Conservation (phyloP, 345 rosid species). For the Murraya koenigii region DNA sequence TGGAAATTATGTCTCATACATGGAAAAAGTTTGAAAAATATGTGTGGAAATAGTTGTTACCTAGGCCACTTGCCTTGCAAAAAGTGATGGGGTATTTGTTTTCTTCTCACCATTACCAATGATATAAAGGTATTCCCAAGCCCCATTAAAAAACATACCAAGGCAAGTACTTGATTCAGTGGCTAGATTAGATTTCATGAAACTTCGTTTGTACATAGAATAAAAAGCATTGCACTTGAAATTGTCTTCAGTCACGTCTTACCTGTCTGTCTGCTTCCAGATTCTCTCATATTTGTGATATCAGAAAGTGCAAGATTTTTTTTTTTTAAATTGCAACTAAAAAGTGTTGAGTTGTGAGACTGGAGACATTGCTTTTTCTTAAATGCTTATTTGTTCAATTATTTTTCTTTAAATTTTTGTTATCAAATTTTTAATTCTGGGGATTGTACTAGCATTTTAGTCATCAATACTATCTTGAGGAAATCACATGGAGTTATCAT, state of each 20-base stretch:
- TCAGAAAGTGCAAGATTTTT: background rate
- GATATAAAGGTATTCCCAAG: background rate
- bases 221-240: background rate
- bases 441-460: background rate
- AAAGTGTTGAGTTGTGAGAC: background rate
- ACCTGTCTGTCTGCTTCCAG: background rate
- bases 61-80: conserved; percentile 24
- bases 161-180: background rate
- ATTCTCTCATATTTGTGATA: background rate
- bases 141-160: background rate
- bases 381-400: background rate
- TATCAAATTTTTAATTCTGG: background rate
- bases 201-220: background rate
- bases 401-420: background rate
- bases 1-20: too few relatives aligned
- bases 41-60: background rate
- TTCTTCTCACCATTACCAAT: background rate
- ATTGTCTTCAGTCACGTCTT: background rate
- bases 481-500: background rate
- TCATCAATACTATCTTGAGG: background rate
- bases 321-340: background rate
- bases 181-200: background rate
- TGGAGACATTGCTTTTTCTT: background rate
- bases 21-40: background rate
- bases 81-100: conserved; percentile 11